Evolutionary conservation across 257 asterid species (phyloP).

Genomic region (Nicotiana otophora): DNA sequence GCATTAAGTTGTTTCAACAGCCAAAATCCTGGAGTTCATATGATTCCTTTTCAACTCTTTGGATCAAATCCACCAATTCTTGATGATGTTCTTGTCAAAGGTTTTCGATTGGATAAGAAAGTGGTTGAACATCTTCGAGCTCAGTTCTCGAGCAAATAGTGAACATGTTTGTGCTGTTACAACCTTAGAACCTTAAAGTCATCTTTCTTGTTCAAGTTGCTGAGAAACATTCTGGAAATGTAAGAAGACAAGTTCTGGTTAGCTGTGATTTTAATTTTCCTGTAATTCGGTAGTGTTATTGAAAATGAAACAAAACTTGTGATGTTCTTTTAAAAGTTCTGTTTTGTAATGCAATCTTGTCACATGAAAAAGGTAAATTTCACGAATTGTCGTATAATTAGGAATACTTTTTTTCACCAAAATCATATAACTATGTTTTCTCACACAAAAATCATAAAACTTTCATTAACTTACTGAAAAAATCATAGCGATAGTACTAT

Average conservation of each 20-base stretch:
- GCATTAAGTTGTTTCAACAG: slow-evolving; percentile 3
- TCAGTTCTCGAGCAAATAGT: not conserved
- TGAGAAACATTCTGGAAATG: not conserved
- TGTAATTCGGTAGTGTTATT: not conserved
- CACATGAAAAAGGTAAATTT: no score
- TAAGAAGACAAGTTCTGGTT: not conserved
- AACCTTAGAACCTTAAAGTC: not conserved
- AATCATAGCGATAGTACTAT: no score
- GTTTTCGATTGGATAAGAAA: slow-evolving; percentile 8
- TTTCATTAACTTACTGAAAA: no score
- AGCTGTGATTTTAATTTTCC: not conserved
- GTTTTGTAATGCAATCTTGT: not conserved
- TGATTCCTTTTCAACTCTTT: not conserved
- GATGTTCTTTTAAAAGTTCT: not conserved
- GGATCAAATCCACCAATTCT: slow-evolving; percentile 12
- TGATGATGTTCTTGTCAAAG: slow-evolving; percentile 11
- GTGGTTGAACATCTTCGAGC: slow-evolving; percentile 8
- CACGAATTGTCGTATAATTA: no score
- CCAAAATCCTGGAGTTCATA: slow-evolving; percentile 8
- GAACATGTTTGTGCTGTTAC: no score
- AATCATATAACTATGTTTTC: no score
- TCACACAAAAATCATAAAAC: no score
- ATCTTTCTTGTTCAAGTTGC: not conserved
- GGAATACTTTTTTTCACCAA: no score
- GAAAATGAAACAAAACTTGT: not conserved